Conservation (phyloP, 768 basidiomycete genomes). For the Boletus speciosus region DNA sequence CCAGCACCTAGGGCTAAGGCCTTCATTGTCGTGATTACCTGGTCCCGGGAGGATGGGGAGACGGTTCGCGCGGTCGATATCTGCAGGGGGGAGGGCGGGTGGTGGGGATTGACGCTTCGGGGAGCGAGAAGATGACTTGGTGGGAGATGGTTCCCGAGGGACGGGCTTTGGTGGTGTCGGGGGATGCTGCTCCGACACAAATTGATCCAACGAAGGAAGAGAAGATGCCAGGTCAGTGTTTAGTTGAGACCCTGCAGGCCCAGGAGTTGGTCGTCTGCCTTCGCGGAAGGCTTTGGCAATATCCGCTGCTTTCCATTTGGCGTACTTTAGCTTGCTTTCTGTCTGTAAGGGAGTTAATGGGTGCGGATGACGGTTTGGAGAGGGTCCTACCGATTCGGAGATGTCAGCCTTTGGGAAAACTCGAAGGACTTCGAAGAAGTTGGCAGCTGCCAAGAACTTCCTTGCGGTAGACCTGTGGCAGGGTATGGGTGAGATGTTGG, state of each 20-base stretch:
- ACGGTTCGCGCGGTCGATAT: constrained; percentile 29
- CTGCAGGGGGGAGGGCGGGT: constrained; percentile 27
- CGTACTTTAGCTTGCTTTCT: constrained; percentile 86
- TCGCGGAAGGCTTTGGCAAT: constrained; percentile 95
- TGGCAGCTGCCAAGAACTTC: constrained; percentile 92
- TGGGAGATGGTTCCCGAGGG: constrained; percentile 25
- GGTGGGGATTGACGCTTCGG: constrained; percentile 34
- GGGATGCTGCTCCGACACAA: constrained; percentile 11
- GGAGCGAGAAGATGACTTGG: constrained; percentile 21
- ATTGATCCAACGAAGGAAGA: constrained; percentile 14
- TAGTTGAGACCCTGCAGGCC: constrained; percentile 55
- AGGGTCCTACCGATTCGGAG: constrained; percentile 51
- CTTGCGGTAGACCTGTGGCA: constrained; percentile 76
- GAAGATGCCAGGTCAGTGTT: constrained; percentile 20
- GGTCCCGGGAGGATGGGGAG: constrained; percentile 21
- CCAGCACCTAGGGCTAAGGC: constrained; percentile 58
- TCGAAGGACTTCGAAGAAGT: constrained; percentile 87
- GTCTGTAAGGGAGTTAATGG: constrained; percentile 43
- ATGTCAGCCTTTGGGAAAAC: constrained; percentile 62
- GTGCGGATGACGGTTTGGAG: background rate
- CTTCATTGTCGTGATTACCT: constrained; percentile 31
- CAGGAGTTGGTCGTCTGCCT: constrained; percentile 78
- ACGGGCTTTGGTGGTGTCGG: constrained; percentile 18
- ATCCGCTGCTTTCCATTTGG: constrained; percentile 97
- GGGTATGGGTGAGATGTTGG: constrained; percentile 4